phyloP scores from a whole-genome alignment of 2,329 filamentous ascomycete genomes.

The Juglanconis oblonga region DNA sequence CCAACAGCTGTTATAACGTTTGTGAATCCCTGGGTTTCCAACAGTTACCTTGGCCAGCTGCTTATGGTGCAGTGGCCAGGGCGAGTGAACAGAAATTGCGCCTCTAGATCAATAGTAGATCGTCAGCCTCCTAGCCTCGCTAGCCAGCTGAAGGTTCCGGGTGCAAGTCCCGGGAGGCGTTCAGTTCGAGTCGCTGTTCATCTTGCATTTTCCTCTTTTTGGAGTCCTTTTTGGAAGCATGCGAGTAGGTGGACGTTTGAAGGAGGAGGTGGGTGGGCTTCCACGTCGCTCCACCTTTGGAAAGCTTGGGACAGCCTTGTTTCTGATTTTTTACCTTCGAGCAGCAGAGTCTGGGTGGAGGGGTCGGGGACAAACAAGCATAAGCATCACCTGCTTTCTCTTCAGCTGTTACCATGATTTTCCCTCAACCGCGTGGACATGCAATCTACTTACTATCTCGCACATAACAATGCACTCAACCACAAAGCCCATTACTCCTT shows the following conservation, averaged over 20 bases:
- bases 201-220: slow-evolving; percentile 2
- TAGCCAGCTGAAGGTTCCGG: slow-evolving; percentile 17
- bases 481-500: slow-evolving; percentile 15
- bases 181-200: not conserved
- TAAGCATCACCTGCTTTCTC: not conserved
- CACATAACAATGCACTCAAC: not conserved
- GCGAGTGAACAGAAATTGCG: not conserved
- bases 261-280: too few relatives aligned
- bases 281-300: too few relatives aligned
- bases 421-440: not conserved
- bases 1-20: too few relatives aligned
- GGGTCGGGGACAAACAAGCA: not conserved
- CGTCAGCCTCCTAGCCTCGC: slow-evolving; percentile 14
- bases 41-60: not conserved
- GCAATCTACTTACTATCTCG: not conserved
- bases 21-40: not conserved
- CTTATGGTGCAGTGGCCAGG: not conserved
- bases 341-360: too few relatives aligned
- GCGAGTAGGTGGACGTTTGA: too few relatives aligned
- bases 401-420: too few relatives aligned
- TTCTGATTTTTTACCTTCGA: too few relatives aligned
- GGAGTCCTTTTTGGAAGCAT: too few relatives aligned
- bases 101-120: slow-evolving; percentile 20
- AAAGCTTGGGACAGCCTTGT: too few relatives aligned
- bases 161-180: slow-evolving; percentile 20